Percentiles rank a stretch among this genome's conserved stretches.
These are phyloP conservation scores for Citrus inodora DNA, from an alignment of 345 rosid species.

Conservation along the genomic window DNA sequence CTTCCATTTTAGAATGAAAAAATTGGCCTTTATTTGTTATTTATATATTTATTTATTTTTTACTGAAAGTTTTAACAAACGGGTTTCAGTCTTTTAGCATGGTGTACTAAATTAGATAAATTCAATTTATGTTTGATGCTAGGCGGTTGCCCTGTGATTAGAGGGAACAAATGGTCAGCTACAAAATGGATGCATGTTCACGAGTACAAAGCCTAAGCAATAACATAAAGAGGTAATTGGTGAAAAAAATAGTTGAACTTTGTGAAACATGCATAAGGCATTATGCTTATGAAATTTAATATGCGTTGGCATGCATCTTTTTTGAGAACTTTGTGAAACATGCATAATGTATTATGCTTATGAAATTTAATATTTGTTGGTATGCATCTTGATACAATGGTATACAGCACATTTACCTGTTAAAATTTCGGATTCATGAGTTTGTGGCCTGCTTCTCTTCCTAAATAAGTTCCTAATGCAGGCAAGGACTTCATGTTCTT, in stretches of 20 bases:
- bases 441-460: too few relatives aligned
- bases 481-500: neutral
- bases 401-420: neutral
- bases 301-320: neutral
- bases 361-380: too few relatives aligned
- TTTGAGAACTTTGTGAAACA: too few relatives aligned
- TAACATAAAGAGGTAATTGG: constrained; percentile 13
- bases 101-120: neutral
- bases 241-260: neutral
- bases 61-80: too few relatives aligned
- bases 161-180: constrained; percentile 91
- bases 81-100: neutral
- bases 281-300: neutral
- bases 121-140: constrained; percentile 4
- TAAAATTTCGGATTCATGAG: neutral
- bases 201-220: constrained; percentile 50
- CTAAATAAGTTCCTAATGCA: too few relatives aligned
- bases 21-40: neutral
- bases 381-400: neutral
- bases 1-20: neutral
- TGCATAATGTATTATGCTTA: too few relatives aligned
- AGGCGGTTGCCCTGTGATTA: constrained; percentile 95
- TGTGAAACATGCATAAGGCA: neutral
- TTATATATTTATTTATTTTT: too few relatives aligned
- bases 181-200: constrained; percentile 89